Conservation (phyloP, 108 stramenopile genomes). For the Pelagomonas calceolata region DNA sequence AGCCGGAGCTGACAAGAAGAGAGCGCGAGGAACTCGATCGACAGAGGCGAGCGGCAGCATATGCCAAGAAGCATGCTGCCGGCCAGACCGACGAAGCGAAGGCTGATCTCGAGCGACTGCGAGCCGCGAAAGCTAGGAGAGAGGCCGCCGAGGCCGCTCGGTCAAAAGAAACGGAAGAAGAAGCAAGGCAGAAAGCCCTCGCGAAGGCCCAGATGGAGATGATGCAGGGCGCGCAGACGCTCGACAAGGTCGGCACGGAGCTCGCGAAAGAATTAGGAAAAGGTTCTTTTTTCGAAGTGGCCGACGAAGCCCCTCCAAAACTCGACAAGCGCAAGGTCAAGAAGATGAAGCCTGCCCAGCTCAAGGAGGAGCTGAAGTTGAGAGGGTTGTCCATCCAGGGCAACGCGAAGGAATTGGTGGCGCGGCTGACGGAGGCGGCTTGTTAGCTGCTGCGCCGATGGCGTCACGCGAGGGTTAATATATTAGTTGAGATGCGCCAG, state of each 20-base stretch:
- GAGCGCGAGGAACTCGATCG: constrained; percentile 46
- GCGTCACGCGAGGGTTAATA: too few species aligned
- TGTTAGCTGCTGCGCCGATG: too few species aligned
- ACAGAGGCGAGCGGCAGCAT: constrained; percentile 43
- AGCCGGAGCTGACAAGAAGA: constrained; percentile 32
- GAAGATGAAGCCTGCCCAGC: constrained; percentile 73
- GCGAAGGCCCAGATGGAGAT: too few species aligned
- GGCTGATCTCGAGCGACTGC: constrained; percentile 68
- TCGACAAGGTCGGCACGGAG: constrained; percentile 19
- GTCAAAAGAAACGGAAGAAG: constrained; percentile 46
- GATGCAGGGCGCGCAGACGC: constrained; percentile 36
- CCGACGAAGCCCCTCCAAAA: constrained; percentile 44
- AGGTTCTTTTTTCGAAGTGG: not conserved
- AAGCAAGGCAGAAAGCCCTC: constrained; percentile 35
- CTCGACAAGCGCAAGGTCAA: constrained; percentile 70
- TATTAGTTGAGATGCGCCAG: too few species aligned
- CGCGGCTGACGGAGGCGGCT: constrained; percentile 41
- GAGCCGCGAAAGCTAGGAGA: constrained; percentile 57
- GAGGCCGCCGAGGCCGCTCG: constrained; percentile 48
- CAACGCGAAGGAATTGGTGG: constrained; percentile 57
- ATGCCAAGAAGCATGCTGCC: constrained; percentile 40
- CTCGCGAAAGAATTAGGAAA: not conserved
- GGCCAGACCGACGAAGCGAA: constrained; percentile 63
- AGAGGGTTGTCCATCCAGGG: constrained; percentile 69
- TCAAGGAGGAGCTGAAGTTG: constrained; percentile 75